These are phyloP conservation scores for Atalantia buxifolia DNA, from an alignment of 345 rosid genomes.

Conservation along the genomic window DNA sequence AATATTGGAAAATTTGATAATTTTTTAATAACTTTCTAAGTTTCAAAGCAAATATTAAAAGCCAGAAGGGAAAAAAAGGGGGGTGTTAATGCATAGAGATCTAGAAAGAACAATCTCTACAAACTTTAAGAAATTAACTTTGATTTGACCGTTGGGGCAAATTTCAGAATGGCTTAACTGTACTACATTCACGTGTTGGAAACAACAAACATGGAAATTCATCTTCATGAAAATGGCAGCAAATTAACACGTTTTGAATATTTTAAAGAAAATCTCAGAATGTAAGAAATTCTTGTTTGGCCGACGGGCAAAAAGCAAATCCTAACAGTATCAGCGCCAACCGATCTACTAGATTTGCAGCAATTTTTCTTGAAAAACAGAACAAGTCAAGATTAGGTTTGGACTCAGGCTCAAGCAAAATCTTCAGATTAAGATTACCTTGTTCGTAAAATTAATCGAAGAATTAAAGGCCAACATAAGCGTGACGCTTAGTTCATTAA, in stretches of 20 bases:
- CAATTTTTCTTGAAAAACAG: not conserved
- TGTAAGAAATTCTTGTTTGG: not conserved
- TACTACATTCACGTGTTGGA: not conserved
- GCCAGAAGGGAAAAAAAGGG: no score
- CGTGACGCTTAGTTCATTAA: slow-evolving; percentile 2
- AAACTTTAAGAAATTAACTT: no score
- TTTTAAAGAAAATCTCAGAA: not conserved
- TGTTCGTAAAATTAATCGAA: not conserved
- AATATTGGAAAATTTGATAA: no score
- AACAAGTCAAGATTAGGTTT: not conserved
- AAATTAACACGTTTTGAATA: not conserved
- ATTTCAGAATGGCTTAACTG: not conserved
- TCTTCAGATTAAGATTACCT: not conserved
- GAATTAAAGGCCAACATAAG: not conserved
- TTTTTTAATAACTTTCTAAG: no score
- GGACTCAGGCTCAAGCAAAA: no score
- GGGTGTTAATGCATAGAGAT: no score
- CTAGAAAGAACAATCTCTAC: no score
- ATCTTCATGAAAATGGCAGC: not conserved
- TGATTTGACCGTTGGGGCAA: no score
- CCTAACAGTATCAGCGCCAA: not conserved
- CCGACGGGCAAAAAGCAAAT: not conserved
- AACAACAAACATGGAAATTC: not conserved
- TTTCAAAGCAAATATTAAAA: no score
- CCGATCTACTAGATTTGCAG: not conserved